Evolutionary conservation across 23 red algal species (phyloP), one percentile per base, ranked within the genome.

Genomic region (Cyanidiococcus yangmingshanensis): DNA sequence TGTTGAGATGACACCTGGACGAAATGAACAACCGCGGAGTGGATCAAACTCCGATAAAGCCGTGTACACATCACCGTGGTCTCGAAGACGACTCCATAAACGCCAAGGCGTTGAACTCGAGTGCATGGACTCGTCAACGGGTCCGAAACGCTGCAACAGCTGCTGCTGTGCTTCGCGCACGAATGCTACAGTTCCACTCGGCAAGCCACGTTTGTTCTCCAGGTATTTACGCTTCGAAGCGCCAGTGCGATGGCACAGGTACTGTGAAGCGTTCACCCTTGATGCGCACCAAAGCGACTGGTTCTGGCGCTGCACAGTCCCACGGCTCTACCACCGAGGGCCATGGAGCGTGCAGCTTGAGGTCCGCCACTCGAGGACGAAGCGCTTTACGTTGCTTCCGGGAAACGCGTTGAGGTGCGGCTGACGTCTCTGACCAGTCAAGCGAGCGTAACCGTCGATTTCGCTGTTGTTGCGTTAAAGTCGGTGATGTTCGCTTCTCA

Each of bases 301-400:
- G 32, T 7, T 71, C 63, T 12, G 63, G 63, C 7, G 63, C 63
- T 3, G 12, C 27, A 7, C n/a, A 25, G 63, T 71, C 63, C 63
- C 63, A 71, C 12, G 63, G 63, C 63, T 71, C 63, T 29, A 71
- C 63, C 63, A 71, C n/a, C 7, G 27, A 71, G 16, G 63, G 63
- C 3, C 32, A 71, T 29, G n/a, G 63, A 71, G 27, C 32, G 63
- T 71, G 63, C 27, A 71, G 63, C 63, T 71, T 71, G n/a, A 71
- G 63, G 12, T 71, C n/a, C 12, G 32, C 7, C 12, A 71, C 63
- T 7, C 63, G 21, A 12, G 63, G 63, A 12, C 63, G 63, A 7
- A 2, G 7, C 12, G 32, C n/a, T 71, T 30, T 7, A 35, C 63
- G 63, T 29, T 7, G n/a, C 27, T 30, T 7, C 32, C 63, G 63